Evolutionary conservation across 225 moss, liverwort and hornwort species (phyloP), one percentile per base, ranked within the genome.

Genomic region (Neckera pumila): DNA sequence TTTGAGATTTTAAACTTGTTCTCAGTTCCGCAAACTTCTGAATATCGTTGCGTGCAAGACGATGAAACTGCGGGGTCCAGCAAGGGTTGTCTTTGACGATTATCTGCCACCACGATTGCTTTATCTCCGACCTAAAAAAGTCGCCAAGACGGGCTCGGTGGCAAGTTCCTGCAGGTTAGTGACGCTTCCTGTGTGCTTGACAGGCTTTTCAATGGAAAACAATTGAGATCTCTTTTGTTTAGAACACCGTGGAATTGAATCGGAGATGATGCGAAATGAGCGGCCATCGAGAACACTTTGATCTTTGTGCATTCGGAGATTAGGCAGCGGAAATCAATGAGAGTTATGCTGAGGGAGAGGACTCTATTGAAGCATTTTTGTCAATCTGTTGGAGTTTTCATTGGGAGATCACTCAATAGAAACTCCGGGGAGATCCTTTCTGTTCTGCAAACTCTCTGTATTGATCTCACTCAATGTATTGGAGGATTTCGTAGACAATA

Each of bases 41-140:
- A 94, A 96, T 62, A 92, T 98, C 80, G 87, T 97, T 77, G 96
- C 98, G 61, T 95, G 95, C 90, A 95, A 93, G 92, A 95, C 96
- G 12, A 91, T 97, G 87, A 97, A 98, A 92, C 96, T 83, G 95
- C 95, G n/a, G n/a, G n/a, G n/a, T n/a, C n/a, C n/a, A n/a, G n/a
- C n/a, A n/a, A n/a, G n/a, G n/a, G n/a, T n/a, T n/a, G n/a, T n/a
- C n/a, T n/a, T n/a, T n/a, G n/a, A n/a, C n/a, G n/a, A n/a, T n/a
- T n/a, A n/a, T n/a, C n/a, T n/a, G n/a, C n/a, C n/a, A n/a, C n/a
- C n/a, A n/a, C n/a, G n/a, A n/a, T n/a, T n/a, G n/a, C n/a, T n/a
- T n/a, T n/a, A n/a, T n/a, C 84, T 53, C 61, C 64, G 63, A 81
- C 64, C 23, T 63, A 63, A 47, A 17, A 49, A 47, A 47, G 34